phyloP scores from a whole-genome alignment of 2,329 filamentous ascomycete genomes.

The Didymella segeticola region DNA sequence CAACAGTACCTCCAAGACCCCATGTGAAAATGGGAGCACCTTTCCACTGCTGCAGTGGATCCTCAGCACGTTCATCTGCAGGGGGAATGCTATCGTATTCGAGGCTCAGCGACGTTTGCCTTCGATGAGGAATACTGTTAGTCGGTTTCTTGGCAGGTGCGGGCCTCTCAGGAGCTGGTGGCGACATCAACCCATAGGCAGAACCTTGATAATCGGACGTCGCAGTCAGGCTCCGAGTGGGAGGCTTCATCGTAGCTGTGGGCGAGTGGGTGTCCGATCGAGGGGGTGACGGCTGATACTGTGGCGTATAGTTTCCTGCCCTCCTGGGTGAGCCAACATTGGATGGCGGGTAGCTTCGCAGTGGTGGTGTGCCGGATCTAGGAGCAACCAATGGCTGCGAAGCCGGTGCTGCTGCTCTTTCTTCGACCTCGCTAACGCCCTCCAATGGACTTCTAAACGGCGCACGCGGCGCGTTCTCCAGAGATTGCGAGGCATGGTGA shows the following conservation, averaged over 20 bases:
- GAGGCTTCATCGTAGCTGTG: slow-evolving; percentile 59
- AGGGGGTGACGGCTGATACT: slow-evolving; percentile 54
- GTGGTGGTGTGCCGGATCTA: slow-evolving; percentile 45
- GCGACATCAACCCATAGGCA: slow-evolving; percentile 55
- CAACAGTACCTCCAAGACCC: slow-evolving; percentile 82
- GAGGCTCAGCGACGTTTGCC: slow-evolving; percentile 51
- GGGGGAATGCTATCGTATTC: slow-evolving; percentile 64
- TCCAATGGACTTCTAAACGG: slow-evolving; percentile 40
- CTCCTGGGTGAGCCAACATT: slow-evolving; percentile 51
- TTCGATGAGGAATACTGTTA: slow-evolving; percentile 43
- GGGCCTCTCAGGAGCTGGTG: slow-evolving; percentile 41
- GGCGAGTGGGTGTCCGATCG: slow-evolving; percentile 67
- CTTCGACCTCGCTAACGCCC: slow-evolving; percentile 44
- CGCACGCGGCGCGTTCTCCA: slow-evolving; percentile 32
- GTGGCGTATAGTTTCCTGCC: slow-evolving; percentile 52
- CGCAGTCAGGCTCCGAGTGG: slow-evolving; percentile 49
- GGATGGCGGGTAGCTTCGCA: slow-evolving; percentile 42
- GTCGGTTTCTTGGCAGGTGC: slow-evolving; percentile 11
- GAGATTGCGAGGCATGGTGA: slow-evolving; percentile 40
- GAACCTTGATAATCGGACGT: slow-evolving; percentile 60
- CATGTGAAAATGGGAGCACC: slow-evolving; percentile 86
- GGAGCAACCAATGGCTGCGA: slow-evolving; percentile 28
- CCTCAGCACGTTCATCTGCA: slow-evolving; percentile 64
- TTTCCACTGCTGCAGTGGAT: slow-evolving; percentile 88
- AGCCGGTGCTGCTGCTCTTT: slow-evolving; percentile 28